Evolutionary conservation across 2,329 filamentous ascomycete genomes (phyloP).

Genomic region (Alternaria sp.): DNA sequence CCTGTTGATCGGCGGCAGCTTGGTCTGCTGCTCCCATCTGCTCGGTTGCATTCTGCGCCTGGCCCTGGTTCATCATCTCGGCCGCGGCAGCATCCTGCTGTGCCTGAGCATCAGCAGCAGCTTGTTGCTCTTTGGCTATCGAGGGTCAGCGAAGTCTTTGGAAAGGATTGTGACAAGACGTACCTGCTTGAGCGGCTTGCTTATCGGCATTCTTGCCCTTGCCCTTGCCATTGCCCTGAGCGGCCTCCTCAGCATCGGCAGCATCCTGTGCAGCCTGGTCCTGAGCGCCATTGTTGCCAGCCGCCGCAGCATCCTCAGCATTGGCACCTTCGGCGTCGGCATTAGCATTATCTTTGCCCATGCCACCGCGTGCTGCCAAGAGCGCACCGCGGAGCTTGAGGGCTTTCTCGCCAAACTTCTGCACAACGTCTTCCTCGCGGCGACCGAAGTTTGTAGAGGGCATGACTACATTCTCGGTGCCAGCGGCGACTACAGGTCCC

Average conservation of each 20-base stretch:
- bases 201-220: conserved; percentile 9
- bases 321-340: conserved; percentile 2
- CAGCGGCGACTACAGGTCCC: conserved; percentile 31
- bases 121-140: conserved; percentile 14
- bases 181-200: conserved; percentile 8
- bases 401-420: conserved; percentile 35
- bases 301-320: conserved; percentile 2
- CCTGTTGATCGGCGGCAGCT: conserved; percentile 8
- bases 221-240: conserved; percentile 13
- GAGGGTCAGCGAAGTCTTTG: background rate
- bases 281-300: conserved; percentile 8
- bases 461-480: conserved; percentile 30
- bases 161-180: background rate
- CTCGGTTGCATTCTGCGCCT: background rate
- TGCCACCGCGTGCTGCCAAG: conserved; percentile 23
- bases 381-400: conserved; percentile 37
- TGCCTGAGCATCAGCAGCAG: conserved; percentile 1
- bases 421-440: conserved; percentile 24
- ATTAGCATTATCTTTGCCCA: conserved; percentile 16
- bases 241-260: conserved; percentile 3
- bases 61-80: background rate
- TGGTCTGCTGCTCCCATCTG: background rate
- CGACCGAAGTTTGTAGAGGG: conserved; percentile 30
- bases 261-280: conserved; percentile 13
- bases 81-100: background rate